Percentiles rank a stretch among this genome's conserved stretches.
phyloP scores from a whole-genome alignment of 2,329 filamentous ascomycete genomes.

The Fusarium haematococcum region DNA sequence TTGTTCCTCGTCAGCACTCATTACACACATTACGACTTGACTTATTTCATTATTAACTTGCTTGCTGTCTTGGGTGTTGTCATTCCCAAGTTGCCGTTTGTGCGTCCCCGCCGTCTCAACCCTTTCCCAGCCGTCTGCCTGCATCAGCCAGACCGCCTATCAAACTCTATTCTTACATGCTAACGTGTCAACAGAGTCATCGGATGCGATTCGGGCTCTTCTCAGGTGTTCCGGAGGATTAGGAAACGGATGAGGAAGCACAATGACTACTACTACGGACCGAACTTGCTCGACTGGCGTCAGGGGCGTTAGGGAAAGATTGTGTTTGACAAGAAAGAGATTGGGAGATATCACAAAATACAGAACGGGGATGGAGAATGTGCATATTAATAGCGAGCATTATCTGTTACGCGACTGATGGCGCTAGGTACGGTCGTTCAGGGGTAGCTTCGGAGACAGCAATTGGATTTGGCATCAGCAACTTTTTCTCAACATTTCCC shows the following conservation, averaged over 20 bases:
- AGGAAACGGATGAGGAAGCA: constrained; percentile 13
- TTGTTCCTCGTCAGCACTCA: constrained; percentile 97
- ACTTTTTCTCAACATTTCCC: constrained; percentile 30
- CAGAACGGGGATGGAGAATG: constrained; percentile 35
- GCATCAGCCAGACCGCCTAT: not conserved
- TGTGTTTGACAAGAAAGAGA: constrained; percentile 40
- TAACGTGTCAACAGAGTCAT: constrained; percentile 70
- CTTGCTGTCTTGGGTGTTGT: constrained; percentile 91
- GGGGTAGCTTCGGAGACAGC: constrained; percentile 47
- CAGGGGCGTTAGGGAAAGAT: constrained; percentile 42
- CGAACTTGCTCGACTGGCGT: constrained; percentile 38
- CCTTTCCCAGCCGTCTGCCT: not conserved
- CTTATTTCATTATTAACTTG: constrained; percentile 98
- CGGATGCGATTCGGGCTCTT: constrained; percentile 82
- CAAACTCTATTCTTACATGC: constrained; percentile 23
- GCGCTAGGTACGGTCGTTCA: constrained; percentile 44
- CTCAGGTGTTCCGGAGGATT: constrained; percentile 75
- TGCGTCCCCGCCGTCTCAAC: constrained; percentile 63
- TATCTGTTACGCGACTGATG: constrained; percentile 47
- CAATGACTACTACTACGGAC: constrained; percentile 24
- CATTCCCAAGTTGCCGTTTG: constrained; percentile 95
- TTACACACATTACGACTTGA: constrained; percentile 97
- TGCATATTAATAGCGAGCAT: constrained; percentile 53
- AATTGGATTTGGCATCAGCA: constrained; percentile 47
- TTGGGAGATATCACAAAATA: constrained; percentile 37